phyloP scores from a whole-genome alignment of 23 red algal genomes.

The Gracilaria vermiculophylla region DNA sequence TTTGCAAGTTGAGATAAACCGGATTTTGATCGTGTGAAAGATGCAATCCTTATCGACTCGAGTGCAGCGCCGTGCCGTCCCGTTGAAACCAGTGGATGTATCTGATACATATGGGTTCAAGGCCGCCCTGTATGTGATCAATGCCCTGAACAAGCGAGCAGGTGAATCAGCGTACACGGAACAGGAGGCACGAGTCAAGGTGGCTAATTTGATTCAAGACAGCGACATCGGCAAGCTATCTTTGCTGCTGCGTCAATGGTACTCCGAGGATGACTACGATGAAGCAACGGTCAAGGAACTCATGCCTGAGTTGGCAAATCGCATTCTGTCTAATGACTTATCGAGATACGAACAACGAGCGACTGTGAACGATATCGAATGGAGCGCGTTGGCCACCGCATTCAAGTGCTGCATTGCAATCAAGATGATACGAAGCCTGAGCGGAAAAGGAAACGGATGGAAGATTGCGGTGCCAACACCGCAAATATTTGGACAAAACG shows the following conservation, averaged over 20 bases:
- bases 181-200: slow-evolving; percentile 7
- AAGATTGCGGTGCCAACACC: slow-evolving; percentile 51
- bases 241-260: slow-evolving; percentile 42
- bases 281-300: not conserved
- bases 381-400: slow-evolving; percentile 53
- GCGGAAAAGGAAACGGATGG: slow-evolving; percentile 2
- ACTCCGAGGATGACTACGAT: slow-evolving; percentile 22
- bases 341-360: slow-evolving; percentile 7
- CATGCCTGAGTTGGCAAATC: not conserved
- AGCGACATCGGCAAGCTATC: not conserved
- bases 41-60: slow-evolving; percentile 23
- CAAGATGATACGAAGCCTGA: not conserved
- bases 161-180: not conserved
- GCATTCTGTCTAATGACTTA: slow-evolving; percentile 15
- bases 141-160: not conserved
- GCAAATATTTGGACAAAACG: slow-evolving; percentile 7
- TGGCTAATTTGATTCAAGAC: slow-evolving; percentile 17
- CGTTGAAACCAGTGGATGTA: slow-evolving; percentile 25
- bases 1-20: not conserved
- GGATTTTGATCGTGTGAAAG: not conserved
- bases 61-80: slow-evolving; percentile 17
- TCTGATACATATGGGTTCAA: slow-evolving; percentile 24
- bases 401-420: slow-evolving; percentile 59
- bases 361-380: slow-evolving; percentile 45
- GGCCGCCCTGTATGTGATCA: slow-evolving; percentile 21